A percentile compares a stretch with the other conserved stretches of the same genome.
These are phyloP conservation scores for Dactylellina sp. DNA, from an alignment of 2,329 filamentous ascomycete genomes.

Conservation along the genomic window DNA sequence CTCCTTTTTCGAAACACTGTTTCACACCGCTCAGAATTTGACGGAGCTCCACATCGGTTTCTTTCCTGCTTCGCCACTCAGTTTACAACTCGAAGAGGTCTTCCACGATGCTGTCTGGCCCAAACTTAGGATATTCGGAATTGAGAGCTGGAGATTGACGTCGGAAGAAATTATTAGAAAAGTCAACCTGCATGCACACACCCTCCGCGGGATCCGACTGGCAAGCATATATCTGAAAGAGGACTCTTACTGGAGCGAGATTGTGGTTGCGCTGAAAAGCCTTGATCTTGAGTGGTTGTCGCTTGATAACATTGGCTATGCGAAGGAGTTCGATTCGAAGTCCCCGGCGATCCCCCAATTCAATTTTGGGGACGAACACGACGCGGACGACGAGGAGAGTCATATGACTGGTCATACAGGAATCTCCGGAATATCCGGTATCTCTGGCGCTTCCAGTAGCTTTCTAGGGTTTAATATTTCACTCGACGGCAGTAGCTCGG, in stretches of 20 bases:
- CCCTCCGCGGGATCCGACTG: constrained; percentile 71
- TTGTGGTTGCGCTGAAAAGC: constrained; percentile 71
- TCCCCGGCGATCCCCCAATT: constrained; percentile 57
- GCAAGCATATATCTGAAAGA: constrained; percentile 72
- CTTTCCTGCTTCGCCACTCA: constrained; percentile 70
- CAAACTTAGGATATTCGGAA: constrained; percentile 72
- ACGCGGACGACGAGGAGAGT: constrained; percentile 58
- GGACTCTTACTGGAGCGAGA: constrained; percentile 72
- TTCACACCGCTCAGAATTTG: constrained; percentile 71
- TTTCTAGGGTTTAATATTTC: constrained; percentile 56
- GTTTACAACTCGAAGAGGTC: constrained; percentile 71
- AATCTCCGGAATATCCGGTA: constrained; percentile 45
- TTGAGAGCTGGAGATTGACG: constrained; percentile 74
- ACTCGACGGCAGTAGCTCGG: constrained; percentile 44
- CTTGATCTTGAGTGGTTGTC: constrained; percentile 72
- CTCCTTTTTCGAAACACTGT: constrained; percentile 70
- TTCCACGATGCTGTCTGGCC: constrained; percentile 74
- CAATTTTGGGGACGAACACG: constrained; percentile 58
- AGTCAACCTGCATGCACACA: constrained; percentile 69
- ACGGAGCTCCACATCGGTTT: constrained; percentile 75
- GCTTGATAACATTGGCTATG: constrained; percentile 63
- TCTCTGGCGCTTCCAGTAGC: constrained; percentile 48
- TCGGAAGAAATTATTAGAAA: constrained; percentile 72
- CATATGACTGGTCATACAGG: constrained; percentile 41
- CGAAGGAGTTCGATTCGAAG: constrained; percentile 59